These are phyloP conservation scores for Linnemannia zychae DNA, from an alignment of 192 early-diverging fungal genomes.

Conservation along the genomic window DNA sequence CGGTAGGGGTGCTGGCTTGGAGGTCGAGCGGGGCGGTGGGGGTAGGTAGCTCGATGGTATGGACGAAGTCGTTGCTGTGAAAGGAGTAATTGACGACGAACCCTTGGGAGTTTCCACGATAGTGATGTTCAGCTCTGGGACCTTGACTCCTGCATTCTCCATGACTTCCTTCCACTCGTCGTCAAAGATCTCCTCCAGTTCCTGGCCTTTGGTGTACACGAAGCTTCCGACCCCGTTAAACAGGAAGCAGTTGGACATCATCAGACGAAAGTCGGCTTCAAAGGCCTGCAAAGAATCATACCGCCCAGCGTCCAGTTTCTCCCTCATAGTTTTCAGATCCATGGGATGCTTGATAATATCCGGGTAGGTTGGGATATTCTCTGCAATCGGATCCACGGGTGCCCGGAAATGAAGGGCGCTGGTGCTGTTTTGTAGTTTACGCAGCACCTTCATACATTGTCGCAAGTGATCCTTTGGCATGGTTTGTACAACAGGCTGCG, in stretches of 20 bases:
- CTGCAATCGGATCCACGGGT: slow-evolving; percentile 76
- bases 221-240: slow-evolving; percentile 74
- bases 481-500: slow-evolving; percentile 2
- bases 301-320: slow-evolving; percentile 55
- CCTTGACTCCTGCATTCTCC: slow-evolving; percentile 43
- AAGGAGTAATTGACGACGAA: background rate
- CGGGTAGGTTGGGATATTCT: slow-evolving; percentile 77
- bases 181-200: slow-evolving; percentile 67
- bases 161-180: slow-evolving; percentile 54
- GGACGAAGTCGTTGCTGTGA: background rate
- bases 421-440: slow-evolving; percentile 60
- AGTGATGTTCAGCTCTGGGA: slow-evolving; percentile 62
- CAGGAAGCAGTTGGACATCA: slow-evolving; percentile 69
- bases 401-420: slow-evolving; percentile 70
- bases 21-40: slow-evolving; percentile 17
- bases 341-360: slow-evolving; percentile 74
- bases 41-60: slow-evolving; percentile 13
- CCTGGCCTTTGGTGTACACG: slow-evolving; percentile 73
- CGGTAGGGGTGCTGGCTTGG: slow-evolving; percentile 14
- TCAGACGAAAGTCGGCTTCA: slow-evolving; percentile 66
- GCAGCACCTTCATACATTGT: slow-evolving; percentile 55
- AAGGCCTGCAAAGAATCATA: slow-evolving; percentile 61
- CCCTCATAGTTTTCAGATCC: slow-evolving; percentile 66
- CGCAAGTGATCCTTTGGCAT: slow-evolving; percentile 44
- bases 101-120: slow-evolving; percentile 61